Base-by-base conservation (phyloP, 257 asterid genomes). In the Primulina tabacum region DNA sequence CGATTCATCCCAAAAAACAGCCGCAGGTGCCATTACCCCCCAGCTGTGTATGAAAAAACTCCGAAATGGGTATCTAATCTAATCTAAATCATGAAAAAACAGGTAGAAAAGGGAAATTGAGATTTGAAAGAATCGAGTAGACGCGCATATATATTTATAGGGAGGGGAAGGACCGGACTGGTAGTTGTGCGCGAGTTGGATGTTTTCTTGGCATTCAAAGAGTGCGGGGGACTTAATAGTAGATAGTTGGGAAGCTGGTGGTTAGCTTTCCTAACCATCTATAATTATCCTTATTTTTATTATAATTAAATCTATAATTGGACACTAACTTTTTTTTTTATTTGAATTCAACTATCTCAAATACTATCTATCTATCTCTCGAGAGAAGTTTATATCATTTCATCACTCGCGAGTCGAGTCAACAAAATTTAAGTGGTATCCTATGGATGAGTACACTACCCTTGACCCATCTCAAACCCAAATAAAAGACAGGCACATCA, bases 211-310 rank as follows among this genome's bases (percentile, higher is more conserved):
- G 76, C 86, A 82, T 82, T 84, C 62, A 84, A 86, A 86, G 89
- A 77, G 83, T 72, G 87, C 82, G 84, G 63, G 76, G 79, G 70
- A 47, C 20, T 47, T 47, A 14, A 18, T 75, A 81, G 85, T 74
- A 64, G 80, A 81, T 83, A 79, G 92, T 84, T 86, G 92, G 85
- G 85, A 62, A 18, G 77, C 70, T 74, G 82, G 85, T 79, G 55
- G 86, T 77, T 85, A 80, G 76, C 66, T 58, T 16, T 4, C 18
- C 18, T 34, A 34, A 34, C 8, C 4, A 34, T 34, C 38, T 34
- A 34, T 34, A 2, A 30, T 2, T 4, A 30, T 30, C 5, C 26
- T 24, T 24, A 1, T 24, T 24, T 24, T 24, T 24, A 24, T 24
- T 24, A 24, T 30, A 30, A 30, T 30, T 30, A 30, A 3, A 30